Percentiles rank a stretch among this genome's conserved stretches.
Conservation (phyloP, 192 early-diverging fungal genomes). For the Coemansia sp. region DNA sequence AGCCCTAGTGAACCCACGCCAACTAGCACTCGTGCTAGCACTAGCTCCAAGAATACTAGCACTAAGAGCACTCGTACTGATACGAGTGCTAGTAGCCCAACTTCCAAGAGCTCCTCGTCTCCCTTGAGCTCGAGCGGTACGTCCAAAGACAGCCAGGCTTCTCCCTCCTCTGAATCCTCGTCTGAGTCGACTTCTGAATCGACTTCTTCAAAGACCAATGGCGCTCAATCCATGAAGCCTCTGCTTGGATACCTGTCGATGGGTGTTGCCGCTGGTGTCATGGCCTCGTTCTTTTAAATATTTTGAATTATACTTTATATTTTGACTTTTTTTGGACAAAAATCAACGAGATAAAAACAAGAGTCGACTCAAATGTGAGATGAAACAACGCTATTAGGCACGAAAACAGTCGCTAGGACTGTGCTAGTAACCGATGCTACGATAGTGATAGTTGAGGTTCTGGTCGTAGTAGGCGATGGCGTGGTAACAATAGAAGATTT, state of each 20-base stretch:
- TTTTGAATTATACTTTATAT: not conserved
- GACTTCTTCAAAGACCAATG: not conserved
- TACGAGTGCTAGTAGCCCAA: not conserved
- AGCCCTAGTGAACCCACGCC: not conserved
- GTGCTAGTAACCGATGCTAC: not conserved
- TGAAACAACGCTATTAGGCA: not conserved
- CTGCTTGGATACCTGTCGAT: not conserved
- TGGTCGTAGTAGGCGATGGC: not conserved
- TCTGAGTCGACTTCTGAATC: not conserved
- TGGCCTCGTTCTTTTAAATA: slow-evolving; percentile 1
- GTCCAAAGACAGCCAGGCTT: not conserved
- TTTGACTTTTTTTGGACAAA: not conserved
- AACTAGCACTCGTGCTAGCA: not conserved
- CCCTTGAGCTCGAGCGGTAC: not conserved
- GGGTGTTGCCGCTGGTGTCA: not conserved
- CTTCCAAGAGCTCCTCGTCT: not conserved
- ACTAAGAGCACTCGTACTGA: not conserved
- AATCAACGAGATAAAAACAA: not conserved
- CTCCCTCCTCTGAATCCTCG: not conserved
- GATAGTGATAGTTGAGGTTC: not conserved
- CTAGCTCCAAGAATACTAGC: not conserved
- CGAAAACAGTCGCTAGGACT: not conserved
- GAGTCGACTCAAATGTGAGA: not conserved
- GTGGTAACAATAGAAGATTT: not conserved
- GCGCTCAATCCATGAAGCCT: not conserved